Conservation (phyloP, 495 filamentous ascomycete genomes). For the Podospora anserina region DNA sequence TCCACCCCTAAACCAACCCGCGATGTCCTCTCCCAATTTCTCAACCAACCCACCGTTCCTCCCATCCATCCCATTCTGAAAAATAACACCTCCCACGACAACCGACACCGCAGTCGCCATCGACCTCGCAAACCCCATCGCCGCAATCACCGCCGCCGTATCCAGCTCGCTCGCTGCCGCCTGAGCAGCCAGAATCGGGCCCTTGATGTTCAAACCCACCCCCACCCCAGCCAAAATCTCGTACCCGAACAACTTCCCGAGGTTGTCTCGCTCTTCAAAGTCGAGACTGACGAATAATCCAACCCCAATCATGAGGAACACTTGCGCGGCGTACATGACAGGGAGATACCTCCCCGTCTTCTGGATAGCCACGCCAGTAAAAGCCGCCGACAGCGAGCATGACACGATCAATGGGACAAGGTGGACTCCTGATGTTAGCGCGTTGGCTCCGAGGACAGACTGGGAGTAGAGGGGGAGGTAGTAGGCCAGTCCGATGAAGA, state of each 20-base stretch:
- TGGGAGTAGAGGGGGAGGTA: constrained; percentile 75
- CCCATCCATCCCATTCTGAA: constrained; percentile 55
- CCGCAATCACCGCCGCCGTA: constrained; percentile 67
- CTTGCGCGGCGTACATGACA: constrained; percentile 51
- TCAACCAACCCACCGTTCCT: constrained; percentile 30
- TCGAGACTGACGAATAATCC: constrained; percentile 59
- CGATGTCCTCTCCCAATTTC: constrained; percentile 37
- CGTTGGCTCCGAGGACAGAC: constrained; percentile 64
- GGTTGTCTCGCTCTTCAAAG: constrained; percentile 30
- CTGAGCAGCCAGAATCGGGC: constrained; percentile 72
- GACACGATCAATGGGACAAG: constrained; percentile 67
- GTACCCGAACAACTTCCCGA: constrained; percentile 55
- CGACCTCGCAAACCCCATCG: constrained; percentile 66
- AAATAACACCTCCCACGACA: constrained; percentile 72
- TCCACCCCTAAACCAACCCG: constrained; percentile 37
- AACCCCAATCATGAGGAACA: constrained; percentile 55
- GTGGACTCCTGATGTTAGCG: constrained; percentile 71
- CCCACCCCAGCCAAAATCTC: constrained; percentile 64
- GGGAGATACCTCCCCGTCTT: constrained; percentile 57
- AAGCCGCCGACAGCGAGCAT: constrained; percentile 59
- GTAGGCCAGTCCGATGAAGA: constrained; percentile 67
- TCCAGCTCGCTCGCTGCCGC: constrained; percentile 60
- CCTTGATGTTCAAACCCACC: constrained; percentile 63
- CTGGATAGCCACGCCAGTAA: constrained; percentile 63
- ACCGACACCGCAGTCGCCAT: constrained; percentile 68